Conservation (phyloP, 2,329 filamentous ascomycete species). For the Phoma herbarum region DNA sequence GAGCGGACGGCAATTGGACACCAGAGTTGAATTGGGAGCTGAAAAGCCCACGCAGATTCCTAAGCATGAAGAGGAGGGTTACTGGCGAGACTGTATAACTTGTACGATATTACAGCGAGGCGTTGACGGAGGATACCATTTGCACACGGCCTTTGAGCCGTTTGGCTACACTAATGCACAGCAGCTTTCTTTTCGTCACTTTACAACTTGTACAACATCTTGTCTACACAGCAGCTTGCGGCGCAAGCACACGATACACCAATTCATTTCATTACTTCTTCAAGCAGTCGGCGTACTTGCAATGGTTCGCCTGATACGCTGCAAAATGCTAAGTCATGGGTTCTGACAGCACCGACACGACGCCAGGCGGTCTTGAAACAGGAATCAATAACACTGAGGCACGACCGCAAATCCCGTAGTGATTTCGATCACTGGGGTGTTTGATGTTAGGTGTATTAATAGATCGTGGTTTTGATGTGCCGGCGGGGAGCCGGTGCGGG, state of each 20-base stretch:
- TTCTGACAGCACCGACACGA: constrained; percentile 12
- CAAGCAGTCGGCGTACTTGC: background rate
- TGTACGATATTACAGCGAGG: constrained; percentile 13
- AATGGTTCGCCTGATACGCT: background rate
- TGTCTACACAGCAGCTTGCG: background rate
- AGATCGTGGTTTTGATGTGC: background rate
- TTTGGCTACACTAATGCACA: constrained; percentile 1
- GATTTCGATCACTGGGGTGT: background rate
- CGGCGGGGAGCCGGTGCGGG: constrained; percentile 18
- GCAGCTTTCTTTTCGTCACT: background rate
- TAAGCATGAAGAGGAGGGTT: constrained; percentile 31
- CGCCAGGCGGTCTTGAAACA: constrained; percentile 9
- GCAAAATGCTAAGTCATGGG: constrained; percentile 4
- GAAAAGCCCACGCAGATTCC: constrained; percentile 28
- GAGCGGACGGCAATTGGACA: constrained; percentile 28
- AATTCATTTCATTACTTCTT: background rate
- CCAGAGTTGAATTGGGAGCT: constrained; percentile 34
- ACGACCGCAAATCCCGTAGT: background rate
- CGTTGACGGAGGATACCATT: constrained; percentile 10
- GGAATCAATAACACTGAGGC: constrained; percentile 5
- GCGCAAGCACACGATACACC: background rate
- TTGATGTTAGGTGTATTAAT: constrained; percentile 16
- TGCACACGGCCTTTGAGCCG: background rate
- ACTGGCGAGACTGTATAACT: constrained; percentile 6
- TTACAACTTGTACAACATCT: constrained; percentile 1